A percentile compares a stretch with the other conserved stretches of the same genome.
Evolutionary conservation across 352 stramenopile species (phyloP).

Genomic region (Ochromonadaceae sp.): DNA sequence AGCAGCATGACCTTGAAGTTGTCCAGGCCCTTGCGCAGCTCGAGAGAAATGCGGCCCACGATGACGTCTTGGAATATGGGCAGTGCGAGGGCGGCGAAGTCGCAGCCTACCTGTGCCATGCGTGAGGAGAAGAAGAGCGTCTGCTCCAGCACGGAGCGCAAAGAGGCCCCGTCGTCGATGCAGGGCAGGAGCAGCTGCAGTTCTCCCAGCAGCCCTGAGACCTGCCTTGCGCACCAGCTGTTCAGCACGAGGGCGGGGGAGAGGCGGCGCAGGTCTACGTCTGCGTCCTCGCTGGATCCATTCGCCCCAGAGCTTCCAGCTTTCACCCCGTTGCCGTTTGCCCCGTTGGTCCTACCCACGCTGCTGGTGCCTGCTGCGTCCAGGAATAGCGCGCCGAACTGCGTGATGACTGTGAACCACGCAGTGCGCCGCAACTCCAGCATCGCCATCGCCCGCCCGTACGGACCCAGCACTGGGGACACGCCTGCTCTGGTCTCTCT

Average conservation of each 20-base stretch:
- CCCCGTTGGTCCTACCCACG: too few relatives aligned
- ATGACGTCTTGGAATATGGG: conserved; percentile 41
- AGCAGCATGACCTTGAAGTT: conserved; percentile 38
- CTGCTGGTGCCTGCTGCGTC: neutral
- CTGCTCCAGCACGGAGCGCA: conserved; percentile 35
- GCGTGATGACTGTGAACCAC: conserved; percentile 28
- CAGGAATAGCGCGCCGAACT: conserved; percentile 25
- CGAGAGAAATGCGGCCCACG: conserved; percentile 29
- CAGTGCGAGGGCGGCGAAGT: conserved; percentile 41
- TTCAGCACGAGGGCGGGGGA: too few relatives aligned
- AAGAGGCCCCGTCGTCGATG: conserved; percentile 41
- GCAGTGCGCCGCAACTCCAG: conserved; percentile 45
- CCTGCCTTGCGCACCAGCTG: conserved; percentile 40
- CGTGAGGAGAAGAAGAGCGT: conserved; percentile 43
- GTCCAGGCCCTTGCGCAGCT: conserved; percentile 39
- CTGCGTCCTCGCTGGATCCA: too few relatives aligned
- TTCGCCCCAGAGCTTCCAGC: too few relatives aligned
- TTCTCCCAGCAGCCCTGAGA: conserved; percentile 41
- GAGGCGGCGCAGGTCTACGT: too few relatives aligned
- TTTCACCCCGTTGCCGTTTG: too few relatives aligned
- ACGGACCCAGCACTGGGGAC: conserved; percentile 29
- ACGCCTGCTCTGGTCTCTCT: too few relatives aligned
- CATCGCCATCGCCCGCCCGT: conserved; percentile 43
- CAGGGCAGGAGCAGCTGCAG: conserved; percentile 25
- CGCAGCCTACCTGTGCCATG: conserved; percentile 44